Percentiles rank a stretch among this genome's conserved stretches.
These are phyloP conservation scores for Coriaria nepalensis DNA, from an alignment of 306 rosid species.

Conservation along the genomic window DNA sequence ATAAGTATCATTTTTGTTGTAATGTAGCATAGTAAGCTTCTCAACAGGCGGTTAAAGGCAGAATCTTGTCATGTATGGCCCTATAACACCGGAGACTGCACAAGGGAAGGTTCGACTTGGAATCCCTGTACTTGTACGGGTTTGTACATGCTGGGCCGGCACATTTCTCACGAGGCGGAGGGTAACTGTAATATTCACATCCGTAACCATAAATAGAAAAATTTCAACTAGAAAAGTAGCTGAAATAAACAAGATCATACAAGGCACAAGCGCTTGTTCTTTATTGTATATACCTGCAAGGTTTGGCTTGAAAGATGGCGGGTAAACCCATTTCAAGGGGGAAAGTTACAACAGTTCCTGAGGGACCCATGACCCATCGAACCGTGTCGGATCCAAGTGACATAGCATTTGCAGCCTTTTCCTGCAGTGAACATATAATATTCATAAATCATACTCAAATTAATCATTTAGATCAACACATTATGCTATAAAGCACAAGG, in stretches of 20 bases:
- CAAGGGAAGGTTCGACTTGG: slow-evolving; percentile 52
- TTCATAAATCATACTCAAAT: no score
- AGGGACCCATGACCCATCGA: slow-evolving; percentile 34
- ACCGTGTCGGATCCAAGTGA: slow-evolving; percentile 33
- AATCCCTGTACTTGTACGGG: slow-evolving; percentile 47
- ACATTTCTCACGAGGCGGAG: slow-evolving; percentile 50
- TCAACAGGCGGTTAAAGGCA: no score
- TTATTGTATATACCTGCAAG: slow-evolving; percentile 23
- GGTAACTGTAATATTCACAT: slow-evolving; percentile 34
- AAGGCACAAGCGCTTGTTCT: no score
- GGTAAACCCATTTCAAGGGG: slow-evolving; percentile 48
- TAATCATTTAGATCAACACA: no score
- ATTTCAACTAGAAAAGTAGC: no score
- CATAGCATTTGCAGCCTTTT: slow-evolving; percentile 22
- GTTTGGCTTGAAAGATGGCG: slow-evolving; percentile 23
- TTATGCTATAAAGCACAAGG: no score
- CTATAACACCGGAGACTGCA: slow-evolving; percentile 53
- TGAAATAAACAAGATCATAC: no score
- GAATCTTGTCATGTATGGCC: slow-evolving; percentile 24
- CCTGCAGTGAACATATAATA: slow-evolving; percentile 15
- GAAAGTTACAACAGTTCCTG: slow-evolving; percentile 37
- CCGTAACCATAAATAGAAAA: not conserved
- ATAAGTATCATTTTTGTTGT: no score
- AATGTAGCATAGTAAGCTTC: no score
- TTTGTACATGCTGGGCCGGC: slow-evolving; percentile 43